These are phyloP conservation scores for Lepiota subincarnata DNA, from an alignment of 768 basidiomycete species.

Conservation along the genomic window DNA sequence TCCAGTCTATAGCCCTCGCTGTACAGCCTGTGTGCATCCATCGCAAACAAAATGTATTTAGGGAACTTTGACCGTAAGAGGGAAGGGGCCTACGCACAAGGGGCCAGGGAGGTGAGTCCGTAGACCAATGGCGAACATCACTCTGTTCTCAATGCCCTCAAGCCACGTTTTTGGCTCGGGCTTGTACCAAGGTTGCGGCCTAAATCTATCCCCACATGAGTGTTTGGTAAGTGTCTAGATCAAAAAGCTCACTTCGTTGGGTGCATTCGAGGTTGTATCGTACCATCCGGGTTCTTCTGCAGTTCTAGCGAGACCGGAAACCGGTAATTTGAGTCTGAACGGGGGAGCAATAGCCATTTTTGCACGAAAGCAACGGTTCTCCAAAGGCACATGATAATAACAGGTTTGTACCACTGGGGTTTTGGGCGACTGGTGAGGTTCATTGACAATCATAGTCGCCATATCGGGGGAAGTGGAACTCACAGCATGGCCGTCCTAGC, in stretches of 20 bases:
- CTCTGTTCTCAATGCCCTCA: constrained; percentile 23
- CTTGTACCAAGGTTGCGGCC: constrained; percentile 44
- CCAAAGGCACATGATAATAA: constrained; percentile 22
- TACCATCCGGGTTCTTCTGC: constrained; percentile 16
- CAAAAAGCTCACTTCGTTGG: constrained; percentile 20
- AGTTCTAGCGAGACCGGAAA: constrained; percentile 22
- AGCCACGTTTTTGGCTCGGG: constrained; percentile 26
- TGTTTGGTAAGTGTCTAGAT: too few species aligned
- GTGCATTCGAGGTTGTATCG: constrained; percentile 26
- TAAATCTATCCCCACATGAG: constrained; percentile 16
- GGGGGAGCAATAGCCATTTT: constrained; percentile 36
- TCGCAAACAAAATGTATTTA: not conserved
- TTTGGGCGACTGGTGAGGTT: constrained; percentile 24
- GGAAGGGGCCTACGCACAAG: constrained; percentile 20
- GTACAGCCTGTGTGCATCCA: constrained; percentile 21
- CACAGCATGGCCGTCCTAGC: constrained; percentile 46
- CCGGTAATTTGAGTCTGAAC: constrained; percentile 16
- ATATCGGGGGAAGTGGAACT: constrained; percentile 11
- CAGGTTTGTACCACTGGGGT: constrained; percentile 30
- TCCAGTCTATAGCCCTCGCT: constrained; percentile 40
- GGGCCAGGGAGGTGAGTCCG: constrained; percentile 36
- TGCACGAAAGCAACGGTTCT: constrained; percentile 26
- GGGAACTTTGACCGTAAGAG: not conserved
- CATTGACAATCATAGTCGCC: not conserved
- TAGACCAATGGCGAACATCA: constrained; percentile 30